Evolutionary conservation across 2,329 filamentous ascomycete species (phyloP), one percentile per base, ranked within the genome.

Genomic region (Hirsutella minnesotensis): DNA sequence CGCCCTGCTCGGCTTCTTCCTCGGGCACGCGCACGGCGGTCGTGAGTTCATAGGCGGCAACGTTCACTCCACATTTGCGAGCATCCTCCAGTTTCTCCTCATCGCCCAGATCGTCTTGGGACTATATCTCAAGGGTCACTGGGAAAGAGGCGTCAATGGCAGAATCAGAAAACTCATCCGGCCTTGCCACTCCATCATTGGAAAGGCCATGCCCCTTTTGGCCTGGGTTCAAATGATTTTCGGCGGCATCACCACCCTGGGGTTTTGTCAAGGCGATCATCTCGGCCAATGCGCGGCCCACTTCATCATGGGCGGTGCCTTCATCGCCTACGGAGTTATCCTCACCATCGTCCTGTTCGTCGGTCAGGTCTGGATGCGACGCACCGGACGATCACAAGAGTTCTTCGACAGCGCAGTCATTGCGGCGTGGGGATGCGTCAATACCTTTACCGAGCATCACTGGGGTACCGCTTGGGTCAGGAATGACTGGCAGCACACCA

Each of bases 291-390:
- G 92, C 63, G 67, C 86, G 35, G 92, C 92, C 1, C 92, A 98
- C 63, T 98, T 96, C 63, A 98, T 96, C 62, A 98, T 98, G 92
- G 92, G 92, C 37, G 83, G 85, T 51, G 89, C 90, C 1, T 98
- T 98, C 59, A 90, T 98, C 52, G 92, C 76, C 24, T 98, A 98
- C 56, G 92, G 86, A 22, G 83, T 95, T 43, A 60, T 95, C 31
- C 73, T 98, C 50, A 89, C 86, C 2, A 82, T 96, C 18, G 67
- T 95, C 18, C 75, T 96, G 29, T 68, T 95, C 8, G 87, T 92
- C 34, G 92, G 92, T 13, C 92, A 96, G 63, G 66, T 79, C 27
- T 95, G 88, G 87, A 67, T 98, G 44, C 79, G 78, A 51, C 77
- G 82, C 39, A 85, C 81, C 4, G 88, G 88, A 16, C 79, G 87